Evolutionary conservation across 2,329 filamentous ascomycete species (phyloP).

Genomic region (Scedosporium aurantiacum): DNA sequence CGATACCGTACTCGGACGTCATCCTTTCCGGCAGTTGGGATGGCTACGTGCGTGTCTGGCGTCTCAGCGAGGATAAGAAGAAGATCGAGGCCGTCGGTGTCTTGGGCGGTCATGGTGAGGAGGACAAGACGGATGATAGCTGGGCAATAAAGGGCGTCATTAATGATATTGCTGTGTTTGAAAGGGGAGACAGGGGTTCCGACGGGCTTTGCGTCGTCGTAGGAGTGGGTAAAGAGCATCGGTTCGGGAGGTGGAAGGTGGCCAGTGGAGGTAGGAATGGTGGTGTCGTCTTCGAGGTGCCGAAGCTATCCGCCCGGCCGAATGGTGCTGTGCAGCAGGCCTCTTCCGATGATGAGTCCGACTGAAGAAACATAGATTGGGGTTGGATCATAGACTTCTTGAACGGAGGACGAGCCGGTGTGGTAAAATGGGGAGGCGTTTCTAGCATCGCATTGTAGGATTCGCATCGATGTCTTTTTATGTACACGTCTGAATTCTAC

Average conservation of each 20-base stretch:
- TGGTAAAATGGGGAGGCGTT: background rate
- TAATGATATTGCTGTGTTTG: slow-evolving; percentile 81
- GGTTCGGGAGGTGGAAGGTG: slow-evolving; percentile 72
- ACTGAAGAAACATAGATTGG: background rate
- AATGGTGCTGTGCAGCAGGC: slow-evolving; percentile 20
- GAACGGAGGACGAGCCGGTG: background rate
- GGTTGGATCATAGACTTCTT: background rate
- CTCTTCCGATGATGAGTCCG: slow-evolving; percentile 16
- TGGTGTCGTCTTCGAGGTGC: slow-evolving; percentile 78
- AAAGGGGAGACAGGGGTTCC: slow-evolving; percentile 65
- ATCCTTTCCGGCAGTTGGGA: slow-evolving; percentile 93
- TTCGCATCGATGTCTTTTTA: background rate
- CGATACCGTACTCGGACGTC: slow-evolving; percentile 81
- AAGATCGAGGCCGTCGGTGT: slow-evolving; percentile 62
- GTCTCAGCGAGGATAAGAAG: slow-evolving; percentile 70
- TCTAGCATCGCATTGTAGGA: background rate
- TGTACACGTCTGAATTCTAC: background rate
- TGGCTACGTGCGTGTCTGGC: slow-evolving; percentile 77
- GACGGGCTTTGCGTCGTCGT: slow-evolving; percentile 74
- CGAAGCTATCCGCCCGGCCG: slow-evolving; percentile 23
- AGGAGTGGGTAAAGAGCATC: slow-evolving; percentile 78
- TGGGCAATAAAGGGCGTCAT: slow-evolving; percentile 58
- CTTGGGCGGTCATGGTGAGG: slow-evolving; percentile 34
- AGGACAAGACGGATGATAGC: slow-evolving; percentile 17
- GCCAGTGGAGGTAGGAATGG: slow-evolving; percentile 60